These are phyloP conservation scores for Exophiala sp. DNA, from an alignment of 2,329 filamentous ascomycete species.

Conservation along the genomic window DNA sequence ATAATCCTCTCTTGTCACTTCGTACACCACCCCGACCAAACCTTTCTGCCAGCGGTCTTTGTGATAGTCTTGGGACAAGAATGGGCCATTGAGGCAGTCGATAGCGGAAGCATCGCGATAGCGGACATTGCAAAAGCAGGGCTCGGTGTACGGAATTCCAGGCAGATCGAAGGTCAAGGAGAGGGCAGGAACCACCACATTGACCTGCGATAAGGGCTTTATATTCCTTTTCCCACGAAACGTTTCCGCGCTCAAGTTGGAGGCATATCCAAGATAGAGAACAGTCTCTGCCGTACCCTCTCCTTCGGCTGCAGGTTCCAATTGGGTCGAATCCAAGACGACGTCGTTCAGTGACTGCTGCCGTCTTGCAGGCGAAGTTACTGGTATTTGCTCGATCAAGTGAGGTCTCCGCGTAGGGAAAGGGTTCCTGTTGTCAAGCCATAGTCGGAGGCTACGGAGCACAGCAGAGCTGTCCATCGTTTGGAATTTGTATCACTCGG, in stretches of 20 bases:
- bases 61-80: conserved; percentile 42
- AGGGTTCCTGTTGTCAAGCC: conserved; percentile 11
- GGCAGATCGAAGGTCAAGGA: conserved; percentile 78
- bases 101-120: conserved; percentile 46
- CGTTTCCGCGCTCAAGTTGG: conserved; percentile 73
- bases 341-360: conserved; percentile 15
- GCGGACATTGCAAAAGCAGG: conserved; percentile 82
- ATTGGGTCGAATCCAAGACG: conserved; percentile 2
- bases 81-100: conserved; percentile 9
- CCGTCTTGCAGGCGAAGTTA: conserved; percentile 17
- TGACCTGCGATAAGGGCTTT: conserved; percentile 70
- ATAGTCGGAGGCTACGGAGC: conserved; percentile 11
- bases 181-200: conserved; percentile 73
- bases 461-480: conserved; percentile 4
- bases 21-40: conserved; percentile 89
- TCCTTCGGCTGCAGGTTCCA: not conserved
- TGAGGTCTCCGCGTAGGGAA: not conserved
- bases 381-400: conserved; percentile 7
- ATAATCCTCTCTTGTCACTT: conserved; percentile 79
- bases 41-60: conserved; percentile 69
- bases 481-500: not conserved
- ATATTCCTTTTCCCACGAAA: conserved; percentile 75
- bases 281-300: conserved; percentile 46
- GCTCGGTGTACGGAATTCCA: conserved; percentile 78
- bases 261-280: conserved; percentile 84